These are phyloP conservation scores for Mycena vulgaris DNA, from an alignment of 768 basidiomycete genomes.

Conservation along the genomic window DNA sequence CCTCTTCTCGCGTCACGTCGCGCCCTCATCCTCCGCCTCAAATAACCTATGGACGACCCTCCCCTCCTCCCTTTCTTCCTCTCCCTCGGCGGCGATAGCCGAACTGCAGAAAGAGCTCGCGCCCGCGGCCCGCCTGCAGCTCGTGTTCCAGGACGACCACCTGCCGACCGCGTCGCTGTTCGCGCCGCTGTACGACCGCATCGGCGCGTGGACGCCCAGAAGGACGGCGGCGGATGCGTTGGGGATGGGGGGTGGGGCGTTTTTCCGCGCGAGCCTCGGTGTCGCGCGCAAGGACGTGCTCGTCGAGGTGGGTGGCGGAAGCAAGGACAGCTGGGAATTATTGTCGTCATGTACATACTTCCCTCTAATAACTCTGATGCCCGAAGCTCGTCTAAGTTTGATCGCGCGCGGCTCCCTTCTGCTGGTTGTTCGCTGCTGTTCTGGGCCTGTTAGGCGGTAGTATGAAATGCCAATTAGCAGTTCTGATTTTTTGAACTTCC, in stretches of 20 bases:
- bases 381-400: no score
- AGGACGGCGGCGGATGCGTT: constrained; percentile 30
- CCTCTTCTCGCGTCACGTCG: constrained; percentile 28
- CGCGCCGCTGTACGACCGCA: constrained; percentile 35
- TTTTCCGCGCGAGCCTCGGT: no score
- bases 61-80: not conserved
- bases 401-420: no score
- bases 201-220: constrained; percentile 28
- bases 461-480: no score
- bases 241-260: constrained; percentile 18
- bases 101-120: not conserved
- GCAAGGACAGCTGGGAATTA: no score
- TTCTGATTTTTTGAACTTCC: no score
- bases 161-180: constrained; percentile 29
- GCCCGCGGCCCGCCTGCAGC: constrained; percentile 26
- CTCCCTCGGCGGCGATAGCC: not conserved
- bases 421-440: no score
- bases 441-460: no score
- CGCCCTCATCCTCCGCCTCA: not conserved
- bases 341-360: no score
- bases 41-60: constrained; percentile 7
- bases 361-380: no score
- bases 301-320: no score
- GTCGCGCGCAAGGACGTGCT: no score
- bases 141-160: constrained; percentile 33